These are phyloP conservation scores for Nitzschia putrida DNA, from an alignment of 108 stramenopile genomes.

Conservation along the genomic window DNA sequence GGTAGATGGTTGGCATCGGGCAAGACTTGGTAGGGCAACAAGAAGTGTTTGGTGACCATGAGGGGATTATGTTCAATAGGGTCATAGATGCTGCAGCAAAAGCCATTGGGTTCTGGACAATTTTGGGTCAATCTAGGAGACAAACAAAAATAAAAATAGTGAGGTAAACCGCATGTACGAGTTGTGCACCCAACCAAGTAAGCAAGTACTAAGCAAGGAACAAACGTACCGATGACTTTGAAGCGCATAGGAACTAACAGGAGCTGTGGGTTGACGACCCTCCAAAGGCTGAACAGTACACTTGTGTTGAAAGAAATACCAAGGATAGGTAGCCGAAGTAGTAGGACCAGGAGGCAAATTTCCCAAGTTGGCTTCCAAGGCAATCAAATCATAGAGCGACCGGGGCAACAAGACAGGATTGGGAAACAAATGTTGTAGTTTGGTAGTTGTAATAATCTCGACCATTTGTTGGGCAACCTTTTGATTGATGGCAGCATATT, in stretches of 20 bases:
- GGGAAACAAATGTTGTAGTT: slow-evolving; percentile 14
- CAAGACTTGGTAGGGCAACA: slow-evolving; percentile 70
- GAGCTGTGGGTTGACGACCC: slow-evolving; percentile 22
- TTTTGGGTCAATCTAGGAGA: slow-evolving; percentile 33
- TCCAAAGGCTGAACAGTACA: slow-evolving; percentile 38
- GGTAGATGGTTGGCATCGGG: slow-evolving; percentile 47
- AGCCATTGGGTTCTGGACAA: slow-evolving; percentile 59
- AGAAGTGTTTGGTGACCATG: slow-evolving; percentile 58
- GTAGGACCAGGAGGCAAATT: slow-evolving; percentile 4
- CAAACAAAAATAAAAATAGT: not conserved
- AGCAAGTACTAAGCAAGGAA: not conserved
- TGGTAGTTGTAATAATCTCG: slow-evolving; percentile 36
- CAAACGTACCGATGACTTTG: slow-evolving; percentile 28
- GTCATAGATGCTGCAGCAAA: slow-evolving; percentile 75
- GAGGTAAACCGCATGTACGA: not conserved
- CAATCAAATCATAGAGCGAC: slow-evolving; percentile 40
- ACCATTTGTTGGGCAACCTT: slow-evolving; percentile 37
- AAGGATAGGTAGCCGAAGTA: not conserved
- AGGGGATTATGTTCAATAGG: slow-evolving; percentile 33
- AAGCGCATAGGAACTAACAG: slow-evolving; percentile 28
- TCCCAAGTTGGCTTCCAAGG: slow-evolving; percentile 8
- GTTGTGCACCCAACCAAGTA: not conserved
- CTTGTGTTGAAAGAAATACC: slow-evolving; percentile 43
- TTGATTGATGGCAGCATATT: not conserved
- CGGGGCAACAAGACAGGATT: slow-evolving; percentile 41